Evolutionary conservation across 306 rosid species (phyloP), one percentile per base, ranked within the genome.

Genomic region (Acmispon strigosus): DNA sequence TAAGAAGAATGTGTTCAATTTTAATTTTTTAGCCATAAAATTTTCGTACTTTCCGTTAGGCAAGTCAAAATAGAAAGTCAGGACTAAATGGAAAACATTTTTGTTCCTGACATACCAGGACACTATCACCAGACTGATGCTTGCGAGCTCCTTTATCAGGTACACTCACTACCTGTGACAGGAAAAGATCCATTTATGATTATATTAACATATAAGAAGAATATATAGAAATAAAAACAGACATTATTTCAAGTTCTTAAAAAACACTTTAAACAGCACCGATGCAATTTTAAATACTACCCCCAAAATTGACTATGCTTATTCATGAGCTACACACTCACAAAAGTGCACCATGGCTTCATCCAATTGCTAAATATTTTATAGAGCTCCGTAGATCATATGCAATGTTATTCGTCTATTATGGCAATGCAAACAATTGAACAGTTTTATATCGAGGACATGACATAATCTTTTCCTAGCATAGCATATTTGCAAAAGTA

Each of bases 121-220:
- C 57, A 57, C 55, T 79, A 72, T 89, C 92, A 44, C 84, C 81
- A 18, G 70, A 81, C 24, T 81, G 85, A 84, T 83, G 86, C 77
- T 64, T 84, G 76, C 78, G 75, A 68, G 90, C 73, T 74, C 90
- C 92, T 84, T 79, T 86, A 76, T 84, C 90, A 34, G 89, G 85
- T 83, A 88, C 81, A 66, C 76, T 85, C 47, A 88, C 91, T 51
- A 84, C 84, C 95, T 88, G 83, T 68, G 16, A 70, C 54, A 62
- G 56, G 62, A 69, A 48, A 47, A 13, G 52, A 54, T 36, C 19
- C 48, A 16, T 42, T 78, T 19, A 71, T 56, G 53, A 45, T 60
- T 32, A 32, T 32, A 41, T 41, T 9, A 32, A 36, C 20, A 48
- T 13, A 66, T 32, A 60, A 32, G n/a, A 48, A 44, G 34, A 7